Evolutionary conservation across 768 basidiomycete genomes (phyloP).

Genomic region (Phanerodontia chrysosporium): DNA sequence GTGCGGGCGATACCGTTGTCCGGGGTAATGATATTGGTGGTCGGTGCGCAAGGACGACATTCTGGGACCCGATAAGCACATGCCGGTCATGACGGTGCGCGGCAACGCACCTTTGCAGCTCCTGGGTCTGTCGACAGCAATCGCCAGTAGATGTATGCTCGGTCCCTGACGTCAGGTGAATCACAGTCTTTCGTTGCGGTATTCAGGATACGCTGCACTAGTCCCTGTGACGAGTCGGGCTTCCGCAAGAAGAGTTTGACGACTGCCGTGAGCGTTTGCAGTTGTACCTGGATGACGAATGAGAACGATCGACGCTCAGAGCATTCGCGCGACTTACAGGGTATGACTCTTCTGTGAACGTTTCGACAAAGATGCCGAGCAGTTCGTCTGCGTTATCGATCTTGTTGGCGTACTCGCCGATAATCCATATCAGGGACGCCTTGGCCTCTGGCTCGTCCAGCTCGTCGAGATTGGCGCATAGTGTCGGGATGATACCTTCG

Average conservation of each 20-base stretch:
- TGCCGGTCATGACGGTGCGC: neutral
- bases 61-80: constrained; percentile 30
- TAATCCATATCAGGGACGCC: constrained; percentile 98
- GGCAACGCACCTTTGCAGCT: constrained; percentile 75
- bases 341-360: constrained; percentile 91
- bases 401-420: constrained; percentile 96
- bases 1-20: constrained; percentile 81
- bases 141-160: constrained; percentile 98
- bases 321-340: constrained; percentile 47
- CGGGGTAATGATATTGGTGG: constrained; percentile 93
- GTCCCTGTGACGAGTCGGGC: constrained; percentile 86
- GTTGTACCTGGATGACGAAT: constrained; percentile 39
- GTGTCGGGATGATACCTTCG: constrained; percentile 92
- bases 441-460: constrained; percentile 98
- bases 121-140: constrained; percentile 90
- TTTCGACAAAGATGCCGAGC: constrained; percentile 83
- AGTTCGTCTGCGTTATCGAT: constrained; percentile 97
- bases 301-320: neutral
- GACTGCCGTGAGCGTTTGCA: constrained; percentile 87
- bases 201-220: constrained; percentile 88
- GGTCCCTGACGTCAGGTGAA: constrained; percentile 92
- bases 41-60: constrained; percentile 85
- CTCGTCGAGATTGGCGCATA: constrained; percentile 94
- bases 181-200: constrained; percentile 98
- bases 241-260: constrained; percentile 96